Base-by-base conservation (phyloP, 75 land plant species). In the Pinus taeda region DNA sequence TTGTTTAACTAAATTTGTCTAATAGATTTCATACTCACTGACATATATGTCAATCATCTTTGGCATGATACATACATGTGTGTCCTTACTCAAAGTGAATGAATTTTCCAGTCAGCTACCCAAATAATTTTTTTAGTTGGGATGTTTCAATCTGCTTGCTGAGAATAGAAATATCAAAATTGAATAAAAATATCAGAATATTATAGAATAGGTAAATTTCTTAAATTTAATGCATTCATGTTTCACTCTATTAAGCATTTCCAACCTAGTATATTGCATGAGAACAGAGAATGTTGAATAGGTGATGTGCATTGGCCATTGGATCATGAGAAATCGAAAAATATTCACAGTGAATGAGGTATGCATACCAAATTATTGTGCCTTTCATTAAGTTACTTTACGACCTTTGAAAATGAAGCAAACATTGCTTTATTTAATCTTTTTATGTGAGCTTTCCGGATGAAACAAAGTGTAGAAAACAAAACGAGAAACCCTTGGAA, bases 301-400 rank as follows among this genome's bases (percentile, higher is more conserved):
- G 57, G 94, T 95, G 60, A 91, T 95, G 88, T 95, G 98, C 85
- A 84, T 93, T 79, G 98, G 98, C 57, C 89, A 62, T 53, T 95
- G 96, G 96, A 87, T 95, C 67, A 93, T 95, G 98, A 85, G 83
- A 49, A 83, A 87, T 79, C 82, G 71, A 59, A 88, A 88, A 81
- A 91, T 95, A 77, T 56, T 93, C 59, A 91, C 81, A 64, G 86
- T 95, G 58, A 78, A 95, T 82, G 98, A 95, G 98, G 98, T 95
- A 83, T 21, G 73, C 15, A 55, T 56, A n/a, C 49, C 37, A 69
- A 69, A 69, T 39, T 62, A n/a, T 22, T 33, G 9, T 14, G n/a
- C 11, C 36, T 69, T 69, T 69, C 15, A 2, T 3, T 69, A 42
- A 69, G 15, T 69, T 24, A 26, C 9, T 53, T 4, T 49, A 24